Base-by-base conservation (phyloP, 2,329 filamentous ascomycete genomes). In the Cryoendolithus antarcticus region DNA sequence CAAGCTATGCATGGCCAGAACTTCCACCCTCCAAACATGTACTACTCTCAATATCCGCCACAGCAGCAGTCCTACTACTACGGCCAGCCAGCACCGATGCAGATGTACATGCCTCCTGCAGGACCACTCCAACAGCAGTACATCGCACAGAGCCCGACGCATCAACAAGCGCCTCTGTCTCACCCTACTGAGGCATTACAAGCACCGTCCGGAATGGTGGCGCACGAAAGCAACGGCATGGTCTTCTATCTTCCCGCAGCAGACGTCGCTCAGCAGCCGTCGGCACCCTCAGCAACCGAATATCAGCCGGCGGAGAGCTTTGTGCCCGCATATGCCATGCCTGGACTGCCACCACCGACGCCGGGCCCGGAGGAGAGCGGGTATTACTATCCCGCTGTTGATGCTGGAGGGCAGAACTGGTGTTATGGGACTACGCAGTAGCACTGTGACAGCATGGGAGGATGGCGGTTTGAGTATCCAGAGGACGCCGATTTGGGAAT, bases 211-310 rank as follows among this genome's bases (percentile, higher is more conserved):
- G 69, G 68, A 12, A 74, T 74, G 41, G 72, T 81, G 13, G 85
- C 86, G 0, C 88, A 95, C 59, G 89, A 96, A 64, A 79, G 80
- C 47, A 93, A 94, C 51, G 91, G 91, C 45, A 96, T 93, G 74
- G 86, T 94, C 1, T 96, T 93, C 61, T 98, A 94, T 58, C 88
- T 55, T 32, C 53, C 55, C 4, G 53, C 53, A 10, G 49, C 53
- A 0, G 54, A 58, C 37, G 55, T 52, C 13, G 44, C 44, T n/a
- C 44, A 48, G 27, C 47, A 50, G 32, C 27, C 47, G 9, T 47
- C 52, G 19, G 44, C 43, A 21, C 15, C 15, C 15, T 19, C 15
- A 19, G 15, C 15, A 19, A 48, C 52, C 32, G 42, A 44, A 28
- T 58, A 57, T 37, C 53, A 56, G 37, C 56, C 56, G 9, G 56